Percentiles rank a stretch among this genome's conserved stretches.
These are phyloP conservation scores for Mycena crocata DNA, from an alignment of 768 basidiomycete species.

Conservation along the genomic window DNA sequence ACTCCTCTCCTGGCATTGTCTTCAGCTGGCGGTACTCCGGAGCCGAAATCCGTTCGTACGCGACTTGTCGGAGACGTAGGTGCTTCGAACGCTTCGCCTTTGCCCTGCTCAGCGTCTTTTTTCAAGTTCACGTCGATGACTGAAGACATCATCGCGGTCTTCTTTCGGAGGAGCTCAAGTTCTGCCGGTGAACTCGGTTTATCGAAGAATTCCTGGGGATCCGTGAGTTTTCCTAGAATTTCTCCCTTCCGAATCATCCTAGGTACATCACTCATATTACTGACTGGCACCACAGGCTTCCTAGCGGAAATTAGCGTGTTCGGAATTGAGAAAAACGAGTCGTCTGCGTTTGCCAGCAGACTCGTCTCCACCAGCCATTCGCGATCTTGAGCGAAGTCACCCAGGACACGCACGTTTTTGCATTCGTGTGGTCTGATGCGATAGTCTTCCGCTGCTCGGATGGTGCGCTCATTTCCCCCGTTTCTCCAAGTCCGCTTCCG, in stretches of 20 bases:
- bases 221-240: background rate
- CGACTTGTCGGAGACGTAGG: background rate
- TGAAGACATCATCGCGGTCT: background rate
- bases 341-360: background rate
- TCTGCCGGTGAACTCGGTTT: background rate
- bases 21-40: background rate
- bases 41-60: background rate
- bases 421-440: background rate
- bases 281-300: background rate
- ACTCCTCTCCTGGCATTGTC: background rate
- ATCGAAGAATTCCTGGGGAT: background rate
- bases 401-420: background rate
- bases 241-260: background rate
- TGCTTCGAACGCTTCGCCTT: no score
- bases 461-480: background rate
- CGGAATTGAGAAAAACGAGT: background rate
- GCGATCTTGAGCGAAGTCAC: background rate
- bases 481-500: background rate
- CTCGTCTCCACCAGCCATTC: background rate
- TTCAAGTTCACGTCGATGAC: background rate
- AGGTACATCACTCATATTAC: background rate
- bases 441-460: background rate
- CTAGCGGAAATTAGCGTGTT: background rate
- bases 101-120: background rate
- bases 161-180: background rate